phyloP scores from a whole-genome alignment of 441 rosid species.

The Rhodomyrtus psidioides region DNA sequence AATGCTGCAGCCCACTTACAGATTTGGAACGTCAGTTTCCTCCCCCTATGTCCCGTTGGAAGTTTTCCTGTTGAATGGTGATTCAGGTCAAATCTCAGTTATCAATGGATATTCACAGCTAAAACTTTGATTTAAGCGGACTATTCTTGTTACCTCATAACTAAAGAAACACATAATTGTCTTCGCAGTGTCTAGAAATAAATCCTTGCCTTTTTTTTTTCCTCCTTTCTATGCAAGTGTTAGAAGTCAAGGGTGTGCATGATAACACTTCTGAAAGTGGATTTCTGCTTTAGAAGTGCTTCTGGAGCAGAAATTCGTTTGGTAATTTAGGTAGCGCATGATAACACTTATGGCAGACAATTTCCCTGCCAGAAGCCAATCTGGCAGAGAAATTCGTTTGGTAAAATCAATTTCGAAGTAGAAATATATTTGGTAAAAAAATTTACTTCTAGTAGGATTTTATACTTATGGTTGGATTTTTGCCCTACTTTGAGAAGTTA shows the following conservation, averaged over 20 bases:
- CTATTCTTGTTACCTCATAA: neutral
- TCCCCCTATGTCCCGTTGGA: constrained; percentile 77
- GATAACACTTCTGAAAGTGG: no score
- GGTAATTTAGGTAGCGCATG: no score
- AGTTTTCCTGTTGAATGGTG: constrained; percentile 80
- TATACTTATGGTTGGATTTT: no score
- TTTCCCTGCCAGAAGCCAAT: no score
- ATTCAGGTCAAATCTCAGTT: constrained; percentile 75
- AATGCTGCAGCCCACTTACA: constrained; percentile 72
- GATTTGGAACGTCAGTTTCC: constrained; percentile 63
- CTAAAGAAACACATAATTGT: neutral
- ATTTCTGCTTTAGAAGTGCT: no score
- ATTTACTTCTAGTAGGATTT: no score
- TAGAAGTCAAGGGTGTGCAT: neutral
- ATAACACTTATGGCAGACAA: no score
- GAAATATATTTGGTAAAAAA: no score
- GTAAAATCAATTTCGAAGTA: no score
- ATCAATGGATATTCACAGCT: constrained; percentile 51
- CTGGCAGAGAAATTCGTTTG: no score
- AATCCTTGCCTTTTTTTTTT: neutral
- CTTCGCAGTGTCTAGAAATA: neutral
- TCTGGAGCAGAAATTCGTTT: no score
- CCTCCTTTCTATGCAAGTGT: neutral
- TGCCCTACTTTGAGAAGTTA: no score
- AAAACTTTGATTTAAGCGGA: constrained; percentile 1